Evolutionary conservation across 2,329 filamentous ascomycete genomes (phyloP).

Genomic region (Shiraia bambusicola): DNA sequence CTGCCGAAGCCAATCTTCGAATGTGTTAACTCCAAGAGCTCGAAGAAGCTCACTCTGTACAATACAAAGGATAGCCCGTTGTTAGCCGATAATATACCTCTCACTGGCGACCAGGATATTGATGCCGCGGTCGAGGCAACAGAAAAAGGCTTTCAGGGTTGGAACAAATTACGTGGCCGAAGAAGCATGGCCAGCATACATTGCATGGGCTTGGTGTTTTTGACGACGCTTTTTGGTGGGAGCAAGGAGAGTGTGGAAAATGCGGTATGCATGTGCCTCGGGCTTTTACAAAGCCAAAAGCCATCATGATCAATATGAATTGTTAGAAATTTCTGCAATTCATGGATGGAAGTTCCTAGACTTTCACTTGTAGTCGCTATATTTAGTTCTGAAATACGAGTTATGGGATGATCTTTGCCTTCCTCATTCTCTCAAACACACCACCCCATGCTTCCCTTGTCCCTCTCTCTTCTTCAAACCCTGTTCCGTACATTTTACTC

Average conservation of each 20-base stretch:
- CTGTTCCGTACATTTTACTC: slow-evolving; percentile 46
- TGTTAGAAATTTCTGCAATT: slow-evolving; percentile 25
- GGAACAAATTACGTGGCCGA: slow-evolving; percentile 44
- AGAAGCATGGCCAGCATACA: slow-evolving; percentile 42
- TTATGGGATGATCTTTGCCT: slow-evolving; percentile 46
- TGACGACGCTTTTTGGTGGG: slow-evolving; percentile 53
- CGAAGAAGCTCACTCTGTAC: slow-evolving; percentile 51
- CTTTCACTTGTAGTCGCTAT: neutral
- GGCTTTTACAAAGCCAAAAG: slow-evolving; percentile 55
- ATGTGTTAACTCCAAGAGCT: slow-evolving; percentile 41
- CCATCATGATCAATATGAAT: slow-evolving; percentile 50
- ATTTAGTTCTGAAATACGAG: slow-evolving; percentile 4
- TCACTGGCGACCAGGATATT: slow-evolving; percentile 49
- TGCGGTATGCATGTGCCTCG: slow-evolving; percentile 52
- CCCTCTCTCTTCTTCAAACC: slow-evolving; percentile 48
- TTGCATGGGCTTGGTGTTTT: slow-evolving; percentile 38
- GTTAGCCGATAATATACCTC: slow-evolving; percentile 52
- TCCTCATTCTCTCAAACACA: slow-evolving; percentile 50
- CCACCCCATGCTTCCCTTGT: slow-evolving; percentile 44
- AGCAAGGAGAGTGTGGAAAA: slow-evolving; percentile 54
- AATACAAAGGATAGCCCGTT: slow-evolving; percentile 54
- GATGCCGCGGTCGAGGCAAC: slow-evolving; percentile 53
- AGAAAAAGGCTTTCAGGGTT: slow-evolving; percentile 50
- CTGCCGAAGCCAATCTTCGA: slow-evolving; percentile 45
- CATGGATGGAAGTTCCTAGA: too few relatives aligned